Conservation (phyloP, 768 basidiomycete genomes). For the Jaapia argillacea region DNA sequence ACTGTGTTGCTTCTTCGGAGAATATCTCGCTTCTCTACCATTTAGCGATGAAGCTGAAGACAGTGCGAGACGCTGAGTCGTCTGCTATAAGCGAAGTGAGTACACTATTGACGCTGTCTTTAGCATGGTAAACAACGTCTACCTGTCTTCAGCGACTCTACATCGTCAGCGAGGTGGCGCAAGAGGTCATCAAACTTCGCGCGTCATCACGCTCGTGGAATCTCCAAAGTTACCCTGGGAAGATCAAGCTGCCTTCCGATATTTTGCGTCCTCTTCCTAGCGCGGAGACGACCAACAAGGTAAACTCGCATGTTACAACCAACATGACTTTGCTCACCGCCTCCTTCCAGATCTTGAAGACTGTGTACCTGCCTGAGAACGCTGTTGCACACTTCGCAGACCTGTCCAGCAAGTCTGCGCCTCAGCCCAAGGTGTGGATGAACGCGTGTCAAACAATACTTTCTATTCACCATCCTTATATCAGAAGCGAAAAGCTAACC, state of each 20-base stretch:
- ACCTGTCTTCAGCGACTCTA: constrained; percentile 95
- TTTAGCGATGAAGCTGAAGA: constrained; percentile 76
- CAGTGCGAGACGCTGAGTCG: constrained; percentile 71
- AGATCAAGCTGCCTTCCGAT: constrained; percentile 70
- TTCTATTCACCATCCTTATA: too few species aligned
- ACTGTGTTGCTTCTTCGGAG: constrained; percentile 65
- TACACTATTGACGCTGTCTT: too few species aligned
- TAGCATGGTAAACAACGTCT: too few species aligned
- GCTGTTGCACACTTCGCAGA: constrained; percentile 49
- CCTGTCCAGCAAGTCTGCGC: constrained; percentile 24
- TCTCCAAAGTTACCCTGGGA: constrained; percentile 71
- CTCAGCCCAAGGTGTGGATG: constrained; percentile 33
- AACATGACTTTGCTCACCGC: not conserved
- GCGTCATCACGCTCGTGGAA: constrained; percentile 61
- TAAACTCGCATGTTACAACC: constrained; percentile 11
- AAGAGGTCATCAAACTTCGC: constrained; percentile 72
- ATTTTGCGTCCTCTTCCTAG: constrained; percentile 67
- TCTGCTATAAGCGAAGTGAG: constrained; percentile 60
- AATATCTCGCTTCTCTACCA: constrained; percentile 80
- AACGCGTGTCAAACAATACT: too few species aligned
- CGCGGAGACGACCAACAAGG: constrained; percentile 57
- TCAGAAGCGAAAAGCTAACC: constrained; percentile 44
- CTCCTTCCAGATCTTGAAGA: constrained; percentile 47
- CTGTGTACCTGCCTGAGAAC: constrained; percentile 56
- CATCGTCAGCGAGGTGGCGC: constrained; percentile 77